phyloP scores from a whole-genome alignment of 1,284 basidiomycete genomes.

The Pseudozyma pruni region DNA sequence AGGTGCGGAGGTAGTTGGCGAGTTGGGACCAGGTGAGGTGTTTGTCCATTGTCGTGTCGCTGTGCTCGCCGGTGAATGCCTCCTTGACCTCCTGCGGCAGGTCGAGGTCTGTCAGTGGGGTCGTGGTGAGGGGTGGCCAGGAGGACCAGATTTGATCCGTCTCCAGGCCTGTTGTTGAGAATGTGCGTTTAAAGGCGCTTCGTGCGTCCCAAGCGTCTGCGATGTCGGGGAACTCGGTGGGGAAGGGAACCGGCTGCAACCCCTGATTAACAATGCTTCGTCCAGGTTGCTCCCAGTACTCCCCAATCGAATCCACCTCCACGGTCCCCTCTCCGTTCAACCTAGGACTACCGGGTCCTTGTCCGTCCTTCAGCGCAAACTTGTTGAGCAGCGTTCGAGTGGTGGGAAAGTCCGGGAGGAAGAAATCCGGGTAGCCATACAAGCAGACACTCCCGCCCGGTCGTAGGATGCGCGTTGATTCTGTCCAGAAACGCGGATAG shows the following conservation, averaged over 20 bases:
- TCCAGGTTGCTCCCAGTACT: conserved; percentile 83
- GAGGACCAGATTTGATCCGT: conserved; percentile 25
- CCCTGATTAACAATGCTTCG: conserved; percentile 79
- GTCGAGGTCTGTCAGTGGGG: conserved; percentile 1
- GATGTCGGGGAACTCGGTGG: conserved; percentile 69
- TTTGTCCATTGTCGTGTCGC: conserved; percentile 70
- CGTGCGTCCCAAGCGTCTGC: conserved; percentile 63
- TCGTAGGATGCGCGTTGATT: conserved; percentile 75
- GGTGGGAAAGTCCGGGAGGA: conserved; percentile 74
- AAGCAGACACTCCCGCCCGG: conserved; percentile 79
- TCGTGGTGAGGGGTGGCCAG: conserved; percentile 24
- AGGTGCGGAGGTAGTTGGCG: conserved; percentile 78
- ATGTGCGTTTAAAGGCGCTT: conserved; percentile 26
- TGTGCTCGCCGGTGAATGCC: conserved; percentile 10
- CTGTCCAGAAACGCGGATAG: conserved; percentile 78
- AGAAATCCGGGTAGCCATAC: conserved; percentile 84
- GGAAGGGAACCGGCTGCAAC: conserved; percentile 77
- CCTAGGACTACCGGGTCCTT: background rate
- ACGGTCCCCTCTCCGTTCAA: background rate
- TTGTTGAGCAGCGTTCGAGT: conserved; percentile 74
- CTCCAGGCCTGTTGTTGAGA: conserved; percentile 19
- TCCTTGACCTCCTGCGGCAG: background rate
- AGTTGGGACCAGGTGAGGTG: conserved; percentile 76
- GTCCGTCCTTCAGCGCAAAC: conserved; percentile 71
- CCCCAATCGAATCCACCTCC: conserved; percentile 73